Evolutionary conservation across 306 rosid genomes (phyloP).

Genomic region (cucumber (Cucumis sativus)): Cucumber_9930_V3 NC_026661.2:11416501-11417000

Average conservation of each 20-base stretch:
- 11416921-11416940: background rate
- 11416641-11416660: background rate
- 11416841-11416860: no score
- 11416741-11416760: background rate
- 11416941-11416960: no score
- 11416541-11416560: constrained; percentile 35
- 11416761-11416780: background rate
- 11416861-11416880: background rate
- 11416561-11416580: no score
- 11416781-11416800: no score
- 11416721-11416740: background rate
- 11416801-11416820: background rate
- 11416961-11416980: background rate
- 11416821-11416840: background rate
- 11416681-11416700: background rate
- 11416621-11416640: background rate
- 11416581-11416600: background rate
- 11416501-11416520: background rate
- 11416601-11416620: no score
- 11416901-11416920: background rate
- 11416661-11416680: background rate
- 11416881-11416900: background rate
- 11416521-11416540: constrained; percentile 32
- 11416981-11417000: background rate
- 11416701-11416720: background rate